phyloP scores from a whole-genome alignment of 495 filamentous ascomycete species.

The Lophiostoma macrostomum region DNA sequence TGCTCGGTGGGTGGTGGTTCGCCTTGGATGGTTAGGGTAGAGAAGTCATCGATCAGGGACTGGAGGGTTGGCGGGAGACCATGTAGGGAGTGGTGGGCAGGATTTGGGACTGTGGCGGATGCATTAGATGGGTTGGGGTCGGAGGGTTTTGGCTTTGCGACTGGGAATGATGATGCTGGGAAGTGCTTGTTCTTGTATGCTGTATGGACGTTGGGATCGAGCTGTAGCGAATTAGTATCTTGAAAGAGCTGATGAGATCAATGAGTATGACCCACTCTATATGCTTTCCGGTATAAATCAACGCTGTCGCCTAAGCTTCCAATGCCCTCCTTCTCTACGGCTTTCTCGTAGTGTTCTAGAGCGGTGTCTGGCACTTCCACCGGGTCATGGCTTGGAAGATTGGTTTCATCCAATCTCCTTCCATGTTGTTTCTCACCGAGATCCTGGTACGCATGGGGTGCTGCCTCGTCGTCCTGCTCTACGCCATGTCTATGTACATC shows the following conservation, averaged over 20 bases:
- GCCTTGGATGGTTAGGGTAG: slow-evolving; percentile 60
- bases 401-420: slow-evolving; percentile 45
- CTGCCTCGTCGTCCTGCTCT: slow-evolving; percentile 40
- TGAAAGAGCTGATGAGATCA: not conserved
- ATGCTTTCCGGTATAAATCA: slow-evolving; percentile 84
- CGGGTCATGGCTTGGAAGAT: slow-evolving; percentile 19
- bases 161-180: slow-evolving; percentile 58
- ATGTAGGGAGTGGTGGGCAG: slow-evolving; percentile 58
- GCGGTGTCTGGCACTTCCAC: slow-evolving; percentile 66
- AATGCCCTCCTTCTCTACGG: slow-evolving; percentile 79
- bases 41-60: slow-evolving; percentile 74
- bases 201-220: slow-evolving; percentile 80
- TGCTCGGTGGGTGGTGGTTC: slow-evolving; percentile 58
- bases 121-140: slow-evolving; percentile 54
- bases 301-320: slow-evolving; percentile 89
- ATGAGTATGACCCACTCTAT: slow-evolving; percentile 53
- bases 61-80: slow-evolving; percentile 52
- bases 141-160: slow-evolving; percentile 39
- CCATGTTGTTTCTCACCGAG: slow-evolving; percentile 45
- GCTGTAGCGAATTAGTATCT: slow-evolving; percentile 45
- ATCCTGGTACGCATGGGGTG: slow-evolving; percentile 47
- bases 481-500: slow-evolving; percentile 16
- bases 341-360: slow-evolving; percentile 88
- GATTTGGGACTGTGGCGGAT: slow-evolving; percentile 50
- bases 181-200: slow-evolving; percentile 90